Evolutionary conservation across 805 yeast genomes (phyloP).

Genomic region (Candida parachauliodes): DNA sequence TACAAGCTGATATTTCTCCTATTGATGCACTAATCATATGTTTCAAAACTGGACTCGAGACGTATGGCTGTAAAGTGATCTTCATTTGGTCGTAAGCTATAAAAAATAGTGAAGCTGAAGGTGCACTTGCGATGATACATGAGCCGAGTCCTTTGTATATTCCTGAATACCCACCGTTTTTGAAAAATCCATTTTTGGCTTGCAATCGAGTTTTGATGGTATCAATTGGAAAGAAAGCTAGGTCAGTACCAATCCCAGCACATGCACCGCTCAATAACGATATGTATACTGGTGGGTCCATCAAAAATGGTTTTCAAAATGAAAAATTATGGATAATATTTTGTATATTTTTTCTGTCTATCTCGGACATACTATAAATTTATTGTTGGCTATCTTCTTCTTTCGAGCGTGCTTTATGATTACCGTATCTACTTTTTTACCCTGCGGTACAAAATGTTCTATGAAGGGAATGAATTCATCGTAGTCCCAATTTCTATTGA

Average conservation of each 20-base stretch:
- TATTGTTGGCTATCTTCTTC: slow-evolving; percentile 29
- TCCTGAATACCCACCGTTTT: slow-evolving; percentile 90
- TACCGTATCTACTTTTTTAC: slow-evolving; percentile 35
- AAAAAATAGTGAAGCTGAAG: slow-evolving; percentile 48
- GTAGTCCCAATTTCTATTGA: slow-evolving; percentile 33
- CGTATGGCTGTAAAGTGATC: slow-evolving; percentile 26
- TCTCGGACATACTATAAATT: slow-evolving; percentile 25
- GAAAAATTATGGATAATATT: neutral
- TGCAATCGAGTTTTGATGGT: slow-evolving; percentile 92
- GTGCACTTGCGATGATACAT: slow-evolving; percentile 93
- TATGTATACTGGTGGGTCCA: neutral
- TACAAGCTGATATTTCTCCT: slow-evolving; percentile 92
- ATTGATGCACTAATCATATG: slow-evolving; percentile 88
- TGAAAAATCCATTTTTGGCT: slow-evolving; percentile 91
- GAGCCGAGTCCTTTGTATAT: slow-evolving; percentile 91
- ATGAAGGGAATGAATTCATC: slow-evolving; percentile 39
- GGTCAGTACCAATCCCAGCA: slow-evolving; percentile 95
- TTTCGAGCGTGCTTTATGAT: slow-evolving; percentile 36
- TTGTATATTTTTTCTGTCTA: neutral
- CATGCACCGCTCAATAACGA: slow-evolving; percentile 69
- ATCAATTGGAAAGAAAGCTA: slow-evolving; percentile 94
- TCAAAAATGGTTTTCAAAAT: neutral
- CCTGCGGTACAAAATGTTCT: slow-evolving; percentile 25
- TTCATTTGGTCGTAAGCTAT: slow-evolving; percentile 82
- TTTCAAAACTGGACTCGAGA: slow-evolving; percentile 32